Evolutionary conservation across 2,329 filamentous ascomycete species (phyloP).

Genomic region (Claviceps purpurea): DNA sequence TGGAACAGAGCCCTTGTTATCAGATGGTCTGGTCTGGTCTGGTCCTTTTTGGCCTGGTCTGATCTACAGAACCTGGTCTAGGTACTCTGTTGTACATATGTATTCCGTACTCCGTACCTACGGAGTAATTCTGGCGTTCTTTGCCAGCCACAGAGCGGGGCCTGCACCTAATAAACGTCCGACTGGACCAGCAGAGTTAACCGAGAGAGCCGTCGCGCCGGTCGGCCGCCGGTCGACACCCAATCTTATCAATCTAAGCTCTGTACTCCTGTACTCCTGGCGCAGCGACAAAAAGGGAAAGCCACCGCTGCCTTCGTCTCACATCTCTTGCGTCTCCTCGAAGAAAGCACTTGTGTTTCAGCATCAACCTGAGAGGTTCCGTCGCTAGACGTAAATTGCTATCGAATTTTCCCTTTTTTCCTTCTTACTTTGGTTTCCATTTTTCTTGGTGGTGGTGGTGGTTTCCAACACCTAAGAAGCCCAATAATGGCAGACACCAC

Average conservation of each 20-base stretch:
- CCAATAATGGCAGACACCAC: background rate
- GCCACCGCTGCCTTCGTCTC: background rate
- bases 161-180: too few relatives aligned
- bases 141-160: too few relatives aligned
- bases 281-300: background rate
- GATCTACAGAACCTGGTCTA: too few relatives aligned
- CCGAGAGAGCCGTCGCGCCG: background rate
- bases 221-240: background rate
- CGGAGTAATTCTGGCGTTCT: too few relatives aligned
- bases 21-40: too few relatives aligned
- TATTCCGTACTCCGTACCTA: too few relatives aligned
- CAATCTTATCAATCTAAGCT: slow-evolving; percentile 3
- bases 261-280: too few relatives aligned
- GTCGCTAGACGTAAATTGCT: background rate
- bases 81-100: too few relatives aligned
- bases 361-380: background rate
- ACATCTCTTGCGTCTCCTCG: too few relatives aligned
- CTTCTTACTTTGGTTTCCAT: background rate
- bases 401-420: background rate
- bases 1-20: too few relatives aligned
- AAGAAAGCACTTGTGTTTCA: too few relatives aligned
- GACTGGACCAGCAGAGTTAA: background rate
- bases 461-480: background rate
- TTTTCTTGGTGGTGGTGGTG: background rate
- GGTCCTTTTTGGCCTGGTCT: too few relatives aligned